Evolutionary conservation across 1,139 yeast genomes (phyloP), one percentile per base, ranked within the genome.

Genomic region (Diutina ranongensis): DNA sequence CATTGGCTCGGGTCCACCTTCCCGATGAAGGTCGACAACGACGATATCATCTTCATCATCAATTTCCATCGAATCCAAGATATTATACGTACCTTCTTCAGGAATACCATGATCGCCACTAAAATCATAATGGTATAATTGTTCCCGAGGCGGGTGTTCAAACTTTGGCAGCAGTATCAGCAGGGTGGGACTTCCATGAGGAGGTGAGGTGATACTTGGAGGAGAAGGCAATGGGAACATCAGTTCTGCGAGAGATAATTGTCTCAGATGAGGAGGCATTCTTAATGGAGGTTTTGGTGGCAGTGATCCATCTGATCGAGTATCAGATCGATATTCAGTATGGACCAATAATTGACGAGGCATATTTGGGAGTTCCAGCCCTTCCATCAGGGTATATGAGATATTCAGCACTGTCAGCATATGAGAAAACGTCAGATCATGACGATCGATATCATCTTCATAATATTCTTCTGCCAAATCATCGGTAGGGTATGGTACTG

Each of bases 201-300:
- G 32, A 3, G 32, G 12, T 18, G 20, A 21, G 18, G n/a, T 13
- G 12, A 15, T 19, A 12, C n/a, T 15, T 4, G 18, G 32, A 4
- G 42, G 42, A 20, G 22, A 27, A 19, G 42, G 42, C 5, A 25
- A 10, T 3, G 42, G 42, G n/a, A 38, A 38, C 42, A 38, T 38
- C 42, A 38, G 42, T 27, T n/a, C 19, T 12, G 42, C 42, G 7
- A 38, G 31, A 25, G 16, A 18, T 4, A 5, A 4, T 13, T 38
- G 42, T 12, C 42, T 31, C 42, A 15, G 32, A 9, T 38, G 42
- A 21, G 42, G 21, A 10, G 28, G 5, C n/a, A 25, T 18, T 9
- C 42, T 18, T 4, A 32, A 32, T 21, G 42, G 42, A n/a, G 25
- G 32, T 16, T 38, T 16, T 18, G 42, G 42, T 20, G 21, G 40